Evolutionary conservation across 2,329 filamentous ascomycete species (phyloP), one percentile per base, ranked within the genome.

Genomic region (Cryphonectria carpinicola): DNA sequence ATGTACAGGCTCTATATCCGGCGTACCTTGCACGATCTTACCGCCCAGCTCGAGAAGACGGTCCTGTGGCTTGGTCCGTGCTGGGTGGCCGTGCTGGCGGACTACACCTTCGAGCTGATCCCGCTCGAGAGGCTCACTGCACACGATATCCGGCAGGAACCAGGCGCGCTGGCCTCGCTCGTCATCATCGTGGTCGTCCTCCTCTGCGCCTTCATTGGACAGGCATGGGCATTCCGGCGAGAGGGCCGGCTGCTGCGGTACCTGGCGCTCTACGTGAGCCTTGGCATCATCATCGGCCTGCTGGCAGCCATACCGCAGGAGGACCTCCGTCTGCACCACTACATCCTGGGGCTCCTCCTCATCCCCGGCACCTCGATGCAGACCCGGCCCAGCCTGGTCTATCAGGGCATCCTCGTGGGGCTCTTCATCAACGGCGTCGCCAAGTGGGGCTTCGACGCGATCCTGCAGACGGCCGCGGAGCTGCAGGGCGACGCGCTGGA

Each of bases 401-500:
- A 91, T 74, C 92, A 94, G 77, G 92, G 92, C 3, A 80, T 94
- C 22, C 83, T 94, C 0, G 81, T 94, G 10, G 92, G 92, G 1
- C 82, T 94, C 0, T 94, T 94, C 77, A 87, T 94, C 79, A 93
- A 94, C 75, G 92, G 92, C n/a, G 85, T 92, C 66, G 92, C 91
- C 3, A 83, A 91, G 22, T 94, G 92, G 92, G 92, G 92, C 0
- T 94, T 93, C 76, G 91, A 89, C 69, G 86, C 87, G 8, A 89
- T 94, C 62, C 84, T 94, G 8, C 88, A 94, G 77, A 93, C 92
- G 0, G 88, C 89, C 0, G 84, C 80, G 1, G 86, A 87, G 22
- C 79, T 94, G n/a, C 83, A 85, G 43, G 84, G 81, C 6, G 83
- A 84, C 71, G 83, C 80, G 0, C 77, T 80, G 14, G 74, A 81